Evolutionary conservation across 768 basidiomycete genomes (phyloP), one percentile per base, ranked within the genome.

Genomic region (Naganishia antarctica): DNA sequence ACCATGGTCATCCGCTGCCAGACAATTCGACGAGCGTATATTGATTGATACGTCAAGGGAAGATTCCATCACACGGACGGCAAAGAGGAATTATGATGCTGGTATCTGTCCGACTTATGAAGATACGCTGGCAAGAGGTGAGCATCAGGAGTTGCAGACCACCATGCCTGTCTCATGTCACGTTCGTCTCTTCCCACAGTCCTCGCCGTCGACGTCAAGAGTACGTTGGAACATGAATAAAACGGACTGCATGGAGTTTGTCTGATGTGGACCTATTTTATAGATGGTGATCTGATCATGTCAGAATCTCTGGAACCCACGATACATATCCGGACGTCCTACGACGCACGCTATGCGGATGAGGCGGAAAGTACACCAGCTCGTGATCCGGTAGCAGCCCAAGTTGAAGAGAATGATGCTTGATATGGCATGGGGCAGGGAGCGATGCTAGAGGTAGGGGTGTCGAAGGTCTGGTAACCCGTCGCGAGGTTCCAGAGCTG

Each of bases 31-130:
- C 59, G 59, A 60, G 28, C 41, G 59, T 13, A 60, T 60, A 29
- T 28, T 60, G 16, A 34, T 60, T 9, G 37, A 25, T 37, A 64
- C 28, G 5, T 8, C 25, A 28, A 32, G 23, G 41, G 28, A 43
- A 43, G 29, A 49, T 13, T 46, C 21, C 37, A 18, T 59, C 31
- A 32, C 32, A 66, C 70, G 65, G 28, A 67, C 64, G 15, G 59
- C 59, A 3, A 44, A 37, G 40, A 16, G 59, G 18, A 60, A 60
- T 28, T n/a, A 29, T 21, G 59, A n/a, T 31, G 59, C 59, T 2
- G 59, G 59, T 4, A 60, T 60, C 18, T 44, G 43, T 60, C 43
- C 59, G 18, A 60, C 59, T 6, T 60, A 60, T 25, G 26, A 60
- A 21, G 59, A 60, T 4, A 60, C 59, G 16, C 34, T 60, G 15